Evolutionary conservation across 257 asterid genomes (phyloP).

Genomic region (Primulina huaijiensis): DNA sequence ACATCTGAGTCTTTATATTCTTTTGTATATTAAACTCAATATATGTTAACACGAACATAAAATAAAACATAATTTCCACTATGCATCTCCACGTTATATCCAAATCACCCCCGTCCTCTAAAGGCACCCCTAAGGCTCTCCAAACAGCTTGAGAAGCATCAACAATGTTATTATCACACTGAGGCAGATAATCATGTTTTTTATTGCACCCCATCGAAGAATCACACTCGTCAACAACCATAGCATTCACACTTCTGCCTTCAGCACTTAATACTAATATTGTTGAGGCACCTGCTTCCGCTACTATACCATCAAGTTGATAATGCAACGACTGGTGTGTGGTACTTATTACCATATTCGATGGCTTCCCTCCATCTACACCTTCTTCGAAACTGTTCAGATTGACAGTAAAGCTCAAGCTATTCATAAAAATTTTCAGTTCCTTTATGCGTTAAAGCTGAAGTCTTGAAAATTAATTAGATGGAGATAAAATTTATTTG

Average conservation of each 20-base stretch:
- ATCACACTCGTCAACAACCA: slow-evolving; percentile 30
- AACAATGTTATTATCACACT: slow-evolving; percentile 31
- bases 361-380: slow-evolving; percentile 30
- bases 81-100: slow-evolving; percentile 1
- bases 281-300: slow-evolving; percentile 24
- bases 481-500: background rate
- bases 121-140: slow-evolving; percentile 28
- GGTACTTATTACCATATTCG: slow-evolving; percentile 24
- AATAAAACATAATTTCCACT: background rate
- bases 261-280: slow-evolving; percentile 22
- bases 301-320: slow-evolving; percentile 30
- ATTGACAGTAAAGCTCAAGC: slow-evolving; percentile 1
- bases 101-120: background rate
- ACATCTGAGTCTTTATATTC: too few species aligned
- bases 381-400: slow-evolving; percentile 29
- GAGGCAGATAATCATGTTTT: slow-evolving; percentile 25
- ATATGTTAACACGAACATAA: background rate
- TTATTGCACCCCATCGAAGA: slow-evolving; percentile 25
- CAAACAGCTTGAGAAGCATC: slow-evolving; percentile 33
- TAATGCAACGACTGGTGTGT: slow-evolving; percentile 28
- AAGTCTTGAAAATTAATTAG: background rate
- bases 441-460: background rate
- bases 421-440: slow-evolving; percentile 7
- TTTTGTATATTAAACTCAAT: too few species aligned
- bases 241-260: slow-evolving; percentile 29